phyloP scores from a whole-genome alignment of 768 basidiomycete genomes.

The Mycena indigotica region DNA sequence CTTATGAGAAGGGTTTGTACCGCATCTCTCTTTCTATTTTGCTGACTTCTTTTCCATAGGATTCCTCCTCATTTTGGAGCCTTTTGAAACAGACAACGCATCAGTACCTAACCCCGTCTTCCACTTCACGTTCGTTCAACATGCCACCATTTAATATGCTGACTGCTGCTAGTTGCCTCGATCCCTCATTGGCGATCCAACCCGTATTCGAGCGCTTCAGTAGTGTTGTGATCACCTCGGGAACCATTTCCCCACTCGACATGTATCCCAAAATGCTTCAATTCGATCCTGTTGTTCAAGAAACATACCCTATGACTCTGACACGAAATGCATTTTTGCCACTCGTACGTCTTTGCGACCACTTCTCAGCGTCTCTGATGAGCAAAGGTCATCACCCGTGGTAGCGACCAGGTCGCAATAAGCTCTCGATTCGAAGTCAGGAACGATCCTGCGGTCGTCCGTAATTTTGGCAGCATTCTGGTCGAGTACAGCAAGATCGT shows the following conservation, averaged over 20 bases:
- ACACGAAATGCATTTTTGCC: constrained; percentile 96
- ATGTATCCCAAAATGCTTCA: constrained; percentile 99
- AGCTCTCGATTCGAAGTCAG: constrained; percentile 98
- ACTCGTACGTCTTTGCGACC: constrained; percentile 53
- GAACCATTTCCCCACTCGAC: constrained; percentile 96
- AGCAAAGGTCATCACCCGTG: constrained; percentile 89
- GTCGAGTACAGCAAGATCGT: constrained; percentile 98
- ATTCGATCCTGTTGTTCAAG: constrained; percentile 95
- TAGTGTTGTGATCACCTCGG: constrained; percentile 97
- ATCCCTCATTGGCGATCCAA: constrained; percentile 95
- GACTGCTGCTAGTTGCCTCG: constrained; percentile 72
- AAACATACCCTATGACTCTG: constrained; percentile 97
- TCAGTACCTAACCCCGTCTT: constrained; percentile 99
- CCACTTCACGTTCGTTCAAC: constrained; percentile 82
- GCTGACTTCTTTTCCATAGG: constrained; percentile 55
- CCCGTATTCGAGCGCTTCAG: constrained; percentile 98
- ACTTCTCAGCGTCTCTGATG: constrained; percentile 6
- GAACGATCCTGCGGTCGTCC: constrained; percentile 98
- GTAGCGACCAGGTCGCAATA: constrained; percentile 97
- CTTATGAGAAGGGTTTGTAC: constrained; percentile 88
- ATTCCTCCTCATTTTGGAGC: constrained; percentile 94
- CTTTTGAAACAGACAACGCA: constrained; percentile 97
- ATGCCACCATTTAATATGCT: neutral
- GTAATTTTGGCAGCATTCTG: constrained; percentile 97
- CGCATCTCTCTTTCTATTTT: constrained; percentile 1